phyloP scores from a whole-genome alignment of 345 rosid genomes.

The Reutealis trisperma region DNA sequence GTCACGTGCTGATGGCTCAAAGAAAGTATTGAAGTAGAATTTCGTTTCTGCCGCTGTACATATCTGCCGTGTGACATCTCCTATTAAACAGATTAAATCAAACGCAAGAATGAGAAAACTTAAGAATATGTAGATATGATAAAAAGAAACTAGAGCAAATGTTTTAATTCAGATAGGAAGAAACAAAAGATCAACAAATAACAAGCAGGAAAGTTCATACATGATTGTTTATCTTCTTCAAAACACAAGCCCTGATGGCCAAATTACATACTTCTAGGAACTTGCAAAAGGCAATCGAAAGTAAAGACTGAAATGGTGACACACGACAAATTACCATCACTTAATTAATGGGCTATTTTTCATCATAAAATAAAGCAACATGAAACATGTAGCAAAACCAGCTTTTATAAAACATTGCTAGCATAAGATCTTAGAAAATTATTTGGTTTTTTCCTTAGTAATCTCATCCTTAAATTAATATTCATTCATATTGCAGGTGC shows the following conservation, averaged over 20 bases:
- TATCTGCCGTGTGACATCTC: constrained; percentile 47
- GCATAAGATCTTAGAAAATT: background rate
- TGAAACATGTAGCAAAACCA: background rate
- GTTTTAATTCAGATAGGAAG: background rate
- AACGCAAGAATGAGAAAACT: background rate
- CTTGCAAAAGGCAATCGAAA: background rate
- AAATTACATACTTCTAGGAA: background rate
- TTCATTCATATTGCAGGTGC: background rate
- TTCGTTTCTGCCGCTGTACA: constrained; percentile 84
- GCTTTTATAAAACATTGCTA: background rate
- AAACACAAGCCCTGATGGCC: background rate
- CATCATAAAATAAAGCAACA: background rate
- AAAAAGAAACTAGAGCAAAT: background rate
- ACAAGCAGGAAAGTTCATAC: background rate
- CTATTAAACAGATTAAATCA: constrained; percentile 39
- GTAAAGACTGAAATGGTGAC: background rate
- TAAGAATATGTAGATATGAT: background rate
- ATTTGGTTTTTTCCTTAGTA: background rate
- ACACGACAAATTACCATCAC: background rate
- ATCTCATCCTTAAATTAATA: background rate
- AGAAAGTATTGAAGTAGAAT: constrained; percentile 61
- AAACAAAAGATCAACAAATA: background rate
- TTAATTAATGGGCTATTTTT: background rate
- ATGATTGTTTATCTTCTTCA: background rate
- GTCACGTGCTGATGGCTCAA: constrained; percentile 34